Conservation (phyloP, 768 basidiomycete genomes). For the Lactifluus pinguis region DNA sequence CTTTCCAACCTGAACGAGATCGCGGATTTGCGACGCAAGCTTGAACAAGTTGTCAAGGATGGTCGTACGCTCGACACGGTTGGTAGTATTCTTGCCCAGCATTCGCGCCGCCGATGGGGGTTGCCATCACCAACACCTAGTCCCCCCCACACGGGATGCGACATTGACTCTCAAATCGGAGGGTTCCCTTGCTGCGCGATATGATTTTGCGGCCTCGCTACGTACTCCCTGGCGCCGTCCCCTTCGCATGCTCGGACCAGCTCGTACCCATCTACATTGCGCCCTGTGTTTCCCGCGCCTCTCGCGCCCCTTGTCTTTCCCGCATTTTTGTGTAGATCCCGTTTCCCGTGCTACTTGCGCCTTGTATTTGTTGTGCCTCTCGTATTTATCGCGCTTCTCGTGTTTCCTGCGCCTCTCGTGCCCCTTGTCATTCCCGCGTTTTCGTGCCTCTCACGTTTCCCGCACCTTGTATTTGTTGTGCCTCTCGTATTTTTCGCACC, state of each 20-base stretch:
- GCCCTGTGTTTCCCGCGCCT: too few relatives aligned
- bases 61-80: slow-evolving; percentile 27
- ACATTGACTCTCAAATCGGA: slow-evolving; percentile 25
- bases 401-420: too few relatives aligned
- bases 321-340: too few relatives aligned
- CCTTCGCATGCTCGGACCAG: slow-evolving; percentile 32
- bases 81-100: slow-evolving; percentile 23
- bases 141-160: slow-evolving; percentile 6
- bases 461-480: too few relatives aligned
- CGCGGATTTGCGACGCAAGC: slow-evolving; percentile 51
- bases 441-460: too few relatives aligned
- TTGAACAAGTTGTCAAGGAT: slow-evolving; percentile 51
- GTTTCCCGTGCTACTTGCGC: too few relatives aligned
- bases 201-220: slow-evolving; percentile 47
- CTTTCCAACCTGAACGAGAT: slow-evolving; percentile 34
- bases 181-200: slow-evolving; percentile 41
- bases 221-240: slow-evolving; percentile 38
- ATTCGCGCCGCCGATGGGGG: slow-evolving; percentile 16
- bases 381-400: too few relatives aligned
- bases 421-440: too few relatives aligned
- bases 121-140: slow-evolving; percentile 16
- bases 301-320: too few relatives aligned
- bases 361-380: too few relatives aligned
- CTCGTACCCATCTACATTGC: slow-evolving; percentile 36
- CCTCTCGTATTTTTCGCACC: too few relatives aligned